phyloP scores from a whole-genome alignment of 345 rosid genomes.

The Melastoma malabathricum region DNA sequence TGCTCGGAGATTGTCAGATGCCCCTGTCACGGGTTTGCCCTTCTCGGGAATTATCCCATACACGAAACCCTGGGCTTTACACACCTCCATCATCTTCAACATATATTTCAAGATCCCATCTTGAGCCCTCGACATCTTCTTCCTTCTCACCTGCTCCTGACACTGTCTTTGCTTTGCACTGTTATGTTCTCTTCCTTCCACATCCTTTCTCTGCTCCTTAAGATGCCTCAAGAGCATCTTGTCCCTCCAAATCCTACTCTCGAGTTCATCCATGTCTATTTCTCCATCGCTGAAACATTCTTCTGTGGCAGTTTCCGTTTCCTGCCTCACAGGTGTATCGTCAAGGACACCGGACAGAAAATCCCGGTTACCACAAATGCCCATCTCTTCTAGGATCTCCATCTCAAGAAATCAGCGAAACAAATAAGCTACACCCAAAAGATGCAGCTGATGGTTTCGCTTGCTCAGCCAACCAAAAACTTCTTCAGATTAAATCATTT shows the following conservation, averaged over 20 bases:
- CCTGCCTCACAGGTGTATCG: conserved; percentile 24
- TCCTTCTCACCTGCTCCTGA: conserved; percentile 75
- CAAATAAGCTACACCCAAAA: too few relatives aligned
- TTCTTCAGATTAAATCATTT: too few relatives aligned
- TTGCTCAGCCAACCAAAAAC: too few relatives aligned
- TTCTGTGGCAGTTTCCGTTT: conserved; percentile 29
- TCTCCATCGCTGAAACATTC: conserved; percentile 59
- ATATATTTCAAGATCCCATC: conserved; percentile 72
- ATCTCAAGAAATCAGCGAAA: conserved; percentile 6
- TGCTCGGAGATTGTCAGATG: conserved; percentile 77
- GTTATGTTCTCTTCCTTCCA: conserved; percentile 28
- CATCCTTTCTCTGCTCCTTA: conserved; percentile 44
- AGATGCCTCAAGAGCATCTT: conserved; percentile 46
- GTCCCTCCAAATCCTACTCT: conserved; percentile 77
- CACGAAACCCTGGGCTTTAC: conserved; percentile 79
- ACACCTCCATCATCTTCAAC: conserved; percentile 88
- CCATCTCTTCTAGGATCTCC: conserved; percentile 51
- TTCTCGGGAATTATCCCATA: conserved; percentile 83
- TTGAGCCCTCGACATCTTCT: conserved; percentile 83
- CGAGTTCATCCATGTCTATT: conserved; percentile 59
- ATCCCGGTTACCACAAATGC: conserved; percentile 39
- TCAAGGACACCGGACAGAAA: conserved; percentile 23
- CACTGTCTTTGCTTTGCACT: conserved; percentile 46
- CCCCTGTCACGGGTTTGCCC: conserved; percentile 81
- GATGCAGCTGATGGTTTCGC: too few relatives aligned